Conservation (phyloP, 2,329 filamentous ascomycete genomes). For the Aspergillus sp. region DNA sequence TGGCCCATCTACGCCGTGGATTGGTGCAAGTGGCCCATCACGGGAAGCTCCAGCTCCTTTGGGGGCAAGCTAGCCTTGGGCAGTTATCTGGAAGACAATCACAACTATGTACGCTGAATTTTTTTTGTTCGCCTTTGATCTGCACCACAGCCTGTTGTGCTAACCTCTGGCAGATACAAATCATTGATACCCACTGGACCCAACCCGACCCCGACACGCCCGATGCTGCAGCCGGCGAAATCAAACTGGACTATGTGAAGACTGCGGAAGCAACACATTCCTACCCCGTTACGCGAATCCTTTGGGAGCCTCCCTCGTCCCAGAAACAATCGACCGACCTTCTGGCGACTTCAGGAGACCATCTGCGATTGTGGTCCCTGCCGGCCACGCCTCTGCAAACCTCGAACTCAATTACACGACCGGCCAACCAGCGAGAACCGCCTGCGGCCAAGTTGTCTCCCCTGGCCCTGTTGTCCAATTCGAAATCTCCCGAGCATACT, state of each 20-base stretch:
- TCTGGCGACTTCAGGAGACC: constrained; percentile 90
- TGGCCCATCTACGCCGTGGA: constrained; percentile 97
- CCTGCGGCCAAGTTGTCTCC: constrained; percentile 83
- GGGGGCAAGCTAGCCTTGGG: constrained; percentile 92
- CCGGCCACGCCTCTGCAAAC: constrained; percentile 64
- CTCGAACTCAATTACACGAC: constrained; percentile 69
- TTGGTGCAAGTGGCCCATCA: constrained; percentile 97
- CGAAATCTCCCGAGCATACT: constrained; percentile 96
- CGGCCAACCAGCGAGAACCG: constrained; percentile 60
- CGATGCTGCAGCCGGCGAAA: constrained; percentile 66
- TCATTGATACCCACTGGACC: constrained; percentile 80
- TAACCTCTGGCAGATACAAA: constrained; percentile 73
- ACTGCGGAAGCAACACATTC: constrained; percentile 96
- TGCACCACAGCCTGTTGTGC: not conserved
- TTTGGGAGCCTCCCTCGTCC: constrained; percentile 94
- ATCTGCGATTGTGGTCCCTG: constrained; percentile 89
- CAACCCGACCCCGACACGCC: constrained; percentile 68
- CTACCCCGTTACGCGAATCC: constrained; percentile 89
- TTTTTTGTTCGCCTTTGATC: constrained; percentile 5
- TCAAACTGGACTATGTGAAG: constrained; percentile 79
- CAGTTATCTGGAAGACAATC: constrained; percentile 95
- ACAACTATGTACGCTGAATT: constrained; percentile 81
- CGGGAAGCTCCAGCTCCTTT: constrained; percentile 58
- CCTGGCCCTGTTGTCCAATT: constrained; percentile 89
- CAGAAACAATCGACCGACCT: constrained; percentile 95